A percentile compares a stretch with the other conserved stretches of the same genome.
These are phyloP conservation scores for Aspergillus cristatus DNA, from an alignment of 495 filamentous ascomycete species.

Conservation along the genomic window DNA sequence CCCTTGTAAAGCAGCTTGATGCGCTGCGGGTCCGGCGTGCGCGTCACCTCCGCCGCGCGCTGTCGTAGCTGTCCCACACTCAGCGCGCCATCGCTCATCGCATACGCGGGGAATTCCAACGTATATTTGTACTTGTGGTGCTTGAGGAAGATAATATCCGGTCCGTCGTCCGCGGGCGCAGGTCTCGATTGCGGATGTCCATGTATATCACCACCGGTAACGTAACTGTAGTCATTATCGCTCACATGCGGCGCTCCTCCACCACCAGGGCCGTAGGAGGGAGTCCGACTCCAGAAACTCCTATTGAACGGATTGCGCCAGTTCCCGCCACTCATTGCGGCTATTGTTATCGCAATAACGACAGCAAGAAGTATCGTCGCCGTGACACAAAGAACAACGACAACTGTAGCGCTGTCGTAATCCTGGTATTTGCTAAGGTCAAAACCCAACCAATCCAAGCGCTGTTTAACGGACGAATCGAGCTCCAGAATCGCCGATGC, in stretches of 20 bases:
- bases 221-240: slow-evolving; percentile 74
- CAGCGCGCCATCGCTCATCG: slow-evolving; percentile 69
- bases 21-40: slow-evolving; percentile 47
- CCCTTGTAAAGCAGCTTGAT: slow-evolving; percentile 81
- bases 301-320: slow-evolving; percentile 50
- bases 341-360: slow-evolving; percentile 35
- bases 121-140: slow-evolving; percentile 63
- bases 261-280: slow-evolving; percentile 28
- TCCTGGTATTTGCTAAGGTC: no score
- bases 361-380: slow-evolving; percentile 45
- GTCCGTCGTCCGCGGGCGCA: slow-evolving; percentile 27
- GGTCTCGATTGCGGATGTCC: slow-evolving; percentile 18
- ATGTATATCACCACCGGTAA: slow-evolving; percentile 60
- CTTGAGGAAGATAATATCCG: slow-evolving; percentile 70
- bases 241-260: slow-evolving; percentile 45
- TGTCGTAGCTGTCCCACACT: slow-evolving; percentile 57
- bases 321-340: slow-evolving; percentile 40
- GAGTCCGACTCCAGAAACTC: slow-evolving; percentile 44
- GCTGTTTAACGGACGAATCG: no score
- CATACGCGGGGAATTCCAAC: slow-evolving; percentile 69
- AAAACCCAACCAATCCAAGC: no score
- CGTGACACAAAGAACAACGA: no score
- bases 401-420: no score
- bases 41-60: slow-evolving; percentile 54
- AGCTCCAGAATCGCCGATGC: slow-evolving; percentile 25